Evolutionary conservation across 345 rosid species (phyloP).

Genomic region (Gossypium sturtianum): DNA sequence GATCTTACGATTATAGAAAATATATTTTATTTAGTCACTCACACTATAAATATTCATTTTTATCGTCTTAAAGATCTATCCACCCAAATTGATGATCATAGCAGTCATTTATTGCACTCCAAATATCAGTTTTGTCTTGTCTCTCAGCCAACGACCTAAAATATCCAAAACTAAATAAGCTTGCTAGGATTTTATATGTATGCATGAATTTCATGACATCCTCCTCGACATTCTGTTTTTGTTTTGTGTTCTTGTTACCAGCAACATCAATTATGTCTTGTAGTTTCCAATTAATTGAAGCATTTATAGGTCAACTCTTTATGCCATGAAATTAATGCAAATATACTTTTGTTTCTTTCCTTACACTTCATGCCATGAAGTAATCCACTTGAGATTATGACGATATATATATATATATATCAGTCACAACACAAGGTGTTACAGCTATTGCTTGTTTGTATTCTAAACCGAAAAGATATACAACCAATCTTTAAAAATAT

Average conservation of each 20-base stretch:
- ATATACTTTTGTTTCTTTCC: slow-evolving; percentile 15
- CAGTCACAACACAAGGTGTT: slow-evolving; percentile 1
- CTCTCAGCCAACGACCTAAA: neutral
- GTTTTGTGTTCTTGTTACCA: neutral
- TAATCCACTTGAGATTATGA: slow-evolving; percentile 23
- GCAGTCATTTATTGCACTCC: neutral
- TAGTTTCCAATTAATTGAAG: neutral
- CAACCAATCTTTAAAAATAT: slow-evolving; percentile 20
- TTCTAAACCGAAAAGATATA: slow-evolving; percentile 13
- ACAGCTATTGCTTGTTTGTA: slow-evolving; percentile 13
- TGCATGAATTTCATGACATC: neutral
- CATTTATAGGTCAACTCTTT: slow-evolving; percentile 34
- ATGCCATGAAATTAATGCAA: slow-evolving; percentile 12
- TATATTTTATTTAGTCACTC: neutral
- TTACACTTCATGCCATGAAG: slow-evolving; percentile 34
- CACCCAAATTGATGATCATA: neutral
- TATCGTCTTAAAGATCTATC: neutral
- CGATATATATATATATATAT: neutral
- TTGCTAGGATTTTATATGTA: neutral
- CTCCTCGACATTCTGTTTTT: slow-evolving; percentile 20
- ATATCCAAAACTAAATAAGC: neutral
- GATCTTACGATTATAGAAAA: neutral
- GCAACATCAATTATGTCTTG: neutral
- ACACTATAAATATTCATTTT: neutral
- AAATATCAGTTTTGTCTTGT: slow-evolving; percentile 7